Evolutionary conservation across 179 eudicot genomes (phyloP).

Genomic region (Patellifolia procumbens): DNA sequence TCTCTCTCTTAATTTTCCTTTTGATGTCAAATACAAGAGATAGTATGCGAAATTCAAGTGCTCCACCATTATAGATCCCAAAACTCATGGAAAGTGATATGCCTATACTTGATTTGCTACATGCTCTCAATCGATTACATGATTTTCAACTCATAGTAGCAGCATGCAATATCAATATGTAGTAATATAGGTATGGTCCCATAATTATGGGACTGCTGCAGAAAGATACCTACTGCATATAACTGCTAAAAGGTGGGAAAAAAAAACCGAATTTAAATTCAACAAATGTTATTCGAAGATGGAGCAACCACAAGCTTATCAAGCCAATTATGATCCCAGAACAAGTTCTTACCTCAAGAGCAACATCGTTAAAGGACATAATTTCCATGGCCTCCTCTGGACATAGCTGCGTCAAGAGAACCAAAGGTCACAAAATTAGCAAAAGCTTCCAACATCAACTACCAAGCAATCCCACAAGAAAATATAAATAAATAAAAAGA

Average conservation of each 20-base stretch:
- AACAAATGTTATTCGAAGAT: no score
- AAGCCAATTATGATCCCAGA: constrained; percentile 14
- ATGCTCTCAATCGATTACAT: no score
- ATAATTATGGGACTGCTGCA: no score
- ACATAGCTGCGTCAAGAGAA: constrained; percentile 57
- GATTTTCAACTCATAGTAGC: no score
- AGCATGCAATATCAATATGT: background rate
- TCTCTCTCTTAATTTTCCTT: no score
- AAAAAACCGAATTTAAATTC: background rate
- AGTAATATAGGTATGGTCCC: background rate
- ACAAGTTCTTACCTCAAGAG: constrained; percentile 60
- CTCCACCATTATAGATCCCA: background rate
- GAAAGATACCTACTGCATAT: background rate
- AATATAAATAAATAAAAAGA: constrained; percentile 5
- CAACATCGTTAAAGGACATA: constrained; percentile 58
- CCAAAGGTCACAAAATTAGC: constrained; percentile 1
- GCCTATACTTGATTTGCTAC: no score
- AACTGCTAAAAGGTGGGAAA: background rate
- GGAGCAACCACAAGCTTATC: background rate
- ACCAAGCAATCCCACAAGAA: constrained; percentile 17
- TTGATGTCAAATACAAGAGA: background rate
- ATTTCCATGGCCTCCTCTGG: constrained; percentile 66
- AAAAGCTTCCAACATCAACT: constrained; percentile 19
- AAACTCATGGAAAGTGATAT: background rate
- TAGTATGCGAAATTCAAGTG: background rate